phyloP scores from a whole-genome alignment of 2,329 filamentous ascomycete genomes.

The Nigrograna mackinnonii region DNA sequence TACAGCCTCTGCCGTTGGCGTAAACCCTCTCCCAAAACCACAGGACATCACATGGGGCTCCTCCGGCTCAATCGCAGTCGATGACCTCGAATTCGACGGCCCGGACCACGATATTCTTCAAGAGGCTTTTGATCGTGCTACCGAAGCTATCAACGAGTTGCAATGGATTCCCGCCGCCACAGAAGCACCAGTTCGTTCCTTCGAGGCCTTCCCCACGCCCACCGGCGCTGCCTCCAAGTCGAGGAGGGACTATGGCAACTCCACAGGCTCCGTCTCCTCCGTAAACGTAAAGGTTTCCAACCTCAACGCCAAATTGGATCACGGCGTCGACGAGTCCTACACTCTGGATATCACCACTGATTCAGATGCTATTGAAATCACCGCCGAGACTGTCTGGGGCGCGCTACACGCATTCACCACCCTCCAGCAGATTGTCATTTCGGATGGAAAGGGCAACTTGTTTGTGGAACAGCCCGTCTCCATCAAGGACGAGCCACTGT shows the following conservation, averaged over 20 bases:
- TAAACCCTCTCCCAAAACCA: conserved; percentile 60
- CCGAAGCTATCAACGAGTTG: conserved; percentile 50
- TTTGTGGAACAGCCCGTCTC: conserved; percentile 58
- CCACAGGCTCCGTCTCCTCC: conserved; percentile 39
- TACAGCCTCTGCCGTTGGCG: conserved; percentile 49
- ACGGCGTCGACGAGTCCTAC: conserved; percentile 63
- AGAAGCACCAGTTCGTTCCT: conserved; percentile 56
- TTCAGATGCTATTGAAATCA: conserved; percentile 50
- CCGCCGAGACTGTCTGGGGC: conserved; percentile 57
- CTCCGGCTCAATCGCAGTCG: conserved; percentile 52
- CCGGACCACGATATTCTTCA: conserved; percentile 38
- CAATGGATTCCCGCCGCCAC: conserved; percentile 59
- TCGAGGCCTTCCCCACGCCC: conserved; percentile 55
- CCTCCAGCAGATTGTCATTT: conserved; percentile 60
- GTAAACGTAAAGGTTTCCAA: conserved; percentile 54
- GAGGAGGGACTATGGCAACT: conserved; percentile 23
- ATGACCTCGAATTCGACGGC: conserved; percentile 43
- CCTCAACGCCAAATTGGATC: conserved; percentile 52
- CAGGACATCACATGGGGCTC: conserved; percentile 57
- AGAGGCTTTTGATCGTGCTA: conserved; percentile 56
- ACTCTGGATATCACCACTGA: conserved; percentile 47
- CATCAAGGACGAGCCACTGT: conserved; percentile 55
- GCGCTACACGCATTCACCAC: conserved; percentile 61
- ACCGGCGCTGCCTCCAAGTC: conserved; percentile 18
- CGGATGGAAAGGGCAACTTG: conserved; percentile 47